A percentile compares a stretch with the other conserved stretches of the same genome.
Conservation (phyloP, 768 basidiomycete genomes). For the Auriscalpium vulgare region DNA sequence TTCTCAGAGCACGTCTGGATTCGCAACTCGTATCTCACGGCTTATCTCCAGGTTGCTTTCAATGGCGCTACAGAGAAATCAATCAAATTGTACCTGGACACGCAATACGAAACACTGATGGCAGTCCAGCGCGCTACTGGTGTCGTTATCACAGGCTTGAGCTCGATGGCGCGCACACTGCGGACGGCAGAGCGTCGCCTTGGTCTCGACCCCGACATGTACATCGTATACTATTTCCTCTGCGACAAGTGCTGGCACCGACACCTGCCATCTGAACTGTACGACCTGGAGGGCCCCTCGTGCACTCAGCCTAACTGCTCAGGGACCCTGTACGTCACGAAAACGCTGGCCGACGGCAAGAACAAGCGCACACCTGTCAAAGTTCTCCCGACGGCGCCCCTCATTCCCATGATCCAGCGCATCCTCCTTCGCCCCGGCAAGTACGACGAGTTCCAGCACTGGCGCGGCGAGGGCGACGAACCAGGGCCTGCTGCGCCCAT, state of each 20-base stretch:
- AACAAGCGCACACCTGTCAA: slow-evolving; percentile 16
- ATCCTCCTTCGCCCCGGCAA: slow-evolving; percentile 19
- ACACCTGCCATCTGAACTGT: slow-evolving; percentile 4
- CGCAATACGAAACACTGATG: not conserved
- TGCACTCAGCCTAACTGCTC: not conserved
- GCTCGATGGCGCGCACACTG: slow-evolving; percentile 16
- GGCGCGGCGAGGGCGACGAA: slow-evolving; percentile 16
- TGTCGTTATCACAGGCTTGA: slow-evolving; percentile 6
- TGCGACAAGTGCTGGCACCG: slow-evolving; percentile 18
- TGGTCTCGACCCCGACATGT: slow-evolving; percentile 11
- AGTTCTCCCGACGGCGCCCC: slow-evolving; percentile 17
- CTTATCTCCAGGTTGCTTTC: not conserved
- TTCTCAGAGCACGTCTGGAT: not conserved
- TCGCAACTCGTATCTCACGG: not conserved
- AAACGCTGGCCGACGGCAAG: not conserved
- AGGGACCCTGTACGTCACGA: slow-evolving; percentile 12
- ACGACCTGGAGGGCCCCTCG: not conserved
- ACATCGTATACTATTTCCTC: slow-evolving; percentile 17
- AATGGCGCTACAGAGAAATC: not conserved
- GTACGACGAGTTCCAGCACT: slow-evolving; percentile 19
- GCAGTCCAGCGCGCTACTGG: not conserved
- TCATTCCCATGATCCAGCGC: slow-evolving; percentile 10
- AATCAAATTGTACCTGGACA: not conserved
- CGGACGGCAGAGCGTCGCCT: slow-evolving; percentile 17
- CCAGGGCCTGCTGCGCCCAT: slow-evolving; percentile 1